Conservation (phyloP, 75 land plant species). For the Larix kaempferi region DNA sequence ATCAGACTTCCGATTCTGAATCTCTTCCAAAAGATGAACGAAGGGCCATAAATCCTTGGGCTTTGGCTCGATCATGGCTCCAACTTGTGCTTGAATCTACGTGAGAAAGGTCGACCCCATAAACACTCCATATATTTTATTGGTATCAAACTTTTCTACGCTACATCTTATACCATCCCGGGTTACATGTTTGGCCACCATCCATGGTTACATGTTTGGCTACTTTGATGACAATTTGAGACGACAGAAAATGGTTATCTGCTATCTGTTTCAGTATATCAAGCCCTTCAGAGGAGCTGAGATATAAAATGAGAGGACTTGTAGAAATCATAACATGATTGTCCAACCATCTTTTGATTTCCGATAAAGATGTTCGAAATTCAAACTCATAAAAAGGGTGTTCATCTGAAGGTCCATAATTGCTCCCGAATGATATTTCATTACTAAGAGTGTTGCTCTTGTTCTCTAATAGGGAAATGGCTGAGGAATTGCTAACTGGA, state of each 20-base stretch:
- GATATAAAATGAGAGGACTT: background rate
- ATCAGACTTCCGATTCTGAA: slow-evolving; percentile 24
- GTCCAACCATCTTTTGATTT: background rate
- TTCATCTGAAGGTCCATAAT: too few species aligned
- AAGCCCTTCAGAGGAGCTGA: background rate
- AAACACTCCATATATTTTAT: slow-evolving; percentile 17
- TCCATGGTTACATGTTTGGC: background rate
- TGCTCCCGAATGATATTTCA: too few species aligned
- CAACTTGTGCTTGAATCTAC: slow-evolving; percentile 13
- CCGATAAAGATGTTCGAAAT: background rate
- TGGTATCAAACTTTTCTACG: background rate
- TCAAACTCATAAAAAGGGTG: too few species aligned
- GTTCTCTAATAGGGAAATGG: too few species aligned
- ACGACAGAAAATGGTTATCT: background rate
- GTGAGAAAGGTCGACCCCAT: slow-evolving; percentile 16
- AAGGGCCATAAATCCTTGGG: slow-evolving; percentile 5
- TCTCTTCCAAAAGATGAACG: slow-evolving; percentile 13
- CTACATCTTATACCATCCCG: background rate
- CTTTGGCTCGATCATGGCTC: slow-evolving; percentile 3
- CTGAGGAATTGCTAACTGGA: too few species aligned
- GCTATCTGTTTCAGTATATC: background rate
- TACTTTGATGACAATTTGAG: background rate
- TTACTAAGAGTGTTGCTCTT: too few species aligned
- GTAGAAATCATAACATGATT: background rate
- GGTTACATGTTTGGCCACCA: too few species aligned